phyloP scores from a whole-genome alignment of 345 rosid genomes.

The Eucalyptus polyanthemos region DNA sequence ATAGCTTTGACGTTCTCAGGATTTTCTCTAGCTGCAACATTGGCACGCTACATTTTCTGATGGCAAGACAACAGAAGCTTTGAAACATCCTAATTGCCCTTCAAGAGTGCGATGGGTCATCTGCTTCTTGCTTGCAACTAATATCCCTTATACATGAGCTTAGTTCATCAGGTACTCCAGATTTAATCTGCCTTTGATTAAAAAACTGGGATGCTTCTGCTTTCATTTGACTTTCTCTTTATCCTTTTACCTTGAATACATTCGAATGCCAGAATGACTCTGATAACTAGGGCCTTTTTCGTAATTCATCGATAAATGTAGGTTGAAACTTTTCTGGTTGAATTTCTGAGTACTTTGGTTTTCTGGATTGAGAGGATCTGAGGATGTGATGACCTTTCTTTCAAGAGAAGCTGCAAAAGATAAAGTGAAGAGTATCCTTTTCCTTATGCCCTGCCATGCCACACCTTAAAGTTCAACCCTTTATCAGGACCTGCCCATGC shows the following conservation, averaged over 20 bases:
- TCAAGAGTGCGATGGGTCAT: conserved; percentile 29
- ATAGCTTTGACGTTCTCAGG: conserved; percentile 82
- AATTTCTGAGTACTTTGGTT: neutral
- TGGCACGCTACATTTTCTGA: conserved; percentile 6
- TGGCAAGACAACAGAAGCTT: conserved; percentile 21
- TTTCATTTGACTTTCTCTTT: neutral
- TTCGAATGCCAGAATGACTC: neutral
- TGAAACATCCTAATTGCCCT: conserved; percentile 17
- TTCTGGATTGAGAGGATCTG: conserved; percentile 70
- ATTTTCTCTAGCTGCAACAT: conserved; percentile 48
- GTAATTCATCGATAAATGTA: neutral
- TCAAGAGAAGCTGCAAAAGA: conserved; percentile 56
- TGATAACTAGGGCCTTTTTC: neutral
- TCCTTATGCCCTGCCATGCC: conserved; percentile 89
- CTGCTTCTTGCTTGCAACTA: conserved; percentile 66
- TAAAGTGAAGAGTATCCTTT: conserved; percentile 54
- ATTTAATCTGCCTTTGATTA: neutral
- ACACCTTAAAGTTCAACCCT: conserved; percentile 81
- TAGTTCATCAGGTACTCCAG: conserved; percentile 66
- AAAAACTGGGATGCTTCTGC: neutral
- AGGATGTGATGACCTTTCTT: conserved; percentile 79
- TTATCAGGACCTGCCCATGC: conserved; percentile 61
- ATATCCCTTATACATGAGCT: conserved; percentile 69
- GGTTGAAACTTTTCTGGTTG: neutral
- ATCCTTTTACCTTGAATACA: neutral